Evolutionary conservation across 1,139 yeast genomes (phyloP).

Genomic region (Candida tetrigidarum): DNA sequence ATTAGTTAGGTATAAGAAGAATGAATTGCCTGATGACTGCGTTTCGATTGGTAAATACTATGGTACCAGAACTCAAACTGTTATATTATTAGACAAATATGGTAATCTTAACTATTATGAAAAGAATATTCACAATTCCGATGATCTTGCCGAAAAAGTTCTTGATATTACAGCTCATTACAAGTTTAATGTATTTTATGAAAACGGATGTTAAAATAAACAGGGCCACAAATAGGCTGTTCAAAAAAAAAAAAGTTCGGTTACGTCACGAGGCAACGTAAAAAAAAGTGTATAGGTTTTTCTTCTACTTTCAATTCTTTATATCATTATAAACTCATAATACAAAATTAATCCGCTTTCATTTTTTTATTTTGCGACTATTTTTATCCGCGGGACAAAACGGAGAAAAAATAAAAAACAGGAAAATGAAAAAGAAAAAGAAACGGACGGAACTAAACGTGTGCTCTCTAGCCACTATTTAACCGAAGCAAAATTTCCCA

Average conservation of each 20-base stretch:
- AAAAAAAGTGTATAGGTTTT: neutral
- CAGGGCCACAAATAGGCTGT: neutral
- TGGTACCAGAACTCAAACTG: constrained; percentile 92
- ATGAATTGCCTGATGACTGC: constrained; percentile 9
- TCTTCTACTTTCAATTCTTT: neutral
- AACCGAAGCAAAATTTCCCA: neutral
- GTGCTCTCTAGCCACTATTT: no score
- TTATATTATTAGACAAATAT: constrained; percentile 58
- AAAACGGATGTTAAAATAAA: constrained; percentile 4
- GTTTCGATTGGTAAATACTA: constrained; percentile 54
- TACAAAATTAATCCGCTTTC: neutral
- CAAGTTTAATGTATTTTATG: constrained; percentile 14
- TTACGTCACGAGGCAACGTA: neutral
- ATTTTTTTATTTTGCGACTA: no score
- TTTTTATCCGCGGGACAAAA: neutral
- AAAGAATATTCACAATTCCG: constrained; percentile 36
- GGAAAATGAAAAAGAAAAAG: neutral
- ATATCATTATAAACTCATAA: neutral
- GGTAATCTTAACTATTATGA: constrained; percentile 50
- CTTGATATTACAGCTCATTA: constrained; percentile 16
- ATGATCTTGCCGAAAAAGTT: constrained; percentile 19
- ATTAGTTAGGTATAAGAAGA: constrained; percentile 29
- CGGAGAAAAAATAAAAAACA: no score
- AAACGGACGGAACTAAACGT: no score
- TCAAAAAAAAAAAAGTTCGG: neutral